These are phyloP conservation scores for Clavaria fumosa DNA, from an alignment of 768 basidiomycete genomes.

Conservation along the genomic window DNA sequence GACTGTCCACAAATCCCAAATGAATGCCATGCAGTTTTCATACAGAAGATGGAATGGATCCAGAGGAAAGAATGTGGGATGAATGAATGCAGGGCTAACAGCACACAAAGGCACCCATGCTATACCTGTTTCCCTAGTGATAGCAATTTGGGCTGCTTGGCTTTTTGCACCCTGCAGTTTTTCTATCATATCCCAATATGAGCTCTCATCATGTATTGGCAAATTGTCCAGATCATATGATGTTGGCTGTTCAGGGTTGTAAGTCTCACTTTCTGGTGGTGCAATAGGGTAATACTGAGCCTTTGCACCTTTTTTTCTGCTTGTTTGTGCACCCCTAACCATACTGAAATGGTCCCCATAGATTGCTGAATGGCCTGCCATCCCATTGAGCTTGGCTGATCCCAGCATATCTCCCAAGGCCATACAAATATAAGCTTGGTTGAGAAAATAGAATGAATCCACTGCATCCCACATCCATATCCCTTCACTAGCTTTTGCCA, in stretches of 20 bases:
- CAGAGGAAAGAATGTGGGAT: constrained; percentile 20
- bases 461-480: constrained; percentile 22
- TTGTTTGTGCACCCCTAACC: constrained; percentile 15
- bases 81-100: constrained; percentile 17
- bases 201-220: constrained; percentile 12
- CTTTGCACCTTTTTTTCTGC: constrained; percentile 11
- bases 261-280: constrained; percentile 12
- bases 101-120: constrained; percentile 16
- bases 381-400: constrained; percentile 19
- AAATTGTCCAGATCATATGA: constrained; percentile 15
- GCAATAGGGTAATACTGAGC: constrained; percentile 17
- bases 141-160: constrained; percentile 9
- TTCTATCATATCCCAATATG: constrained; percentile 15
- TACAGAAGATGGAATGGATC: constrained; percentile 25
- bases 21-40: constrained; percentile 18
- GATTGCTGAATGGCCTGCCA: constrained; percentile 16
- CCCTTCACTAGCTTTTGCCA: constrained; percentile 15
- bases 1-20: constrained; percentile 19
- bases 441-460: constrained; percentile 13
- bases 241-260: constrained; percentile 13
- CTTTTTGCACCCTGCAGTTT: constrained; percentile 9
- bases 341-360: constrained; percentile 18
- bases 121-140: constrained; percentile 15
- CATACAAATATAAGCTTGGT: constrained; percentile 11
- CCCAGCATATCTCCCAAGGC: constrained; percentile 20